Base-by-base conservation (phyloP, 495 filamentous ascomycete species). In the Neurospora cerealis region DNA sequence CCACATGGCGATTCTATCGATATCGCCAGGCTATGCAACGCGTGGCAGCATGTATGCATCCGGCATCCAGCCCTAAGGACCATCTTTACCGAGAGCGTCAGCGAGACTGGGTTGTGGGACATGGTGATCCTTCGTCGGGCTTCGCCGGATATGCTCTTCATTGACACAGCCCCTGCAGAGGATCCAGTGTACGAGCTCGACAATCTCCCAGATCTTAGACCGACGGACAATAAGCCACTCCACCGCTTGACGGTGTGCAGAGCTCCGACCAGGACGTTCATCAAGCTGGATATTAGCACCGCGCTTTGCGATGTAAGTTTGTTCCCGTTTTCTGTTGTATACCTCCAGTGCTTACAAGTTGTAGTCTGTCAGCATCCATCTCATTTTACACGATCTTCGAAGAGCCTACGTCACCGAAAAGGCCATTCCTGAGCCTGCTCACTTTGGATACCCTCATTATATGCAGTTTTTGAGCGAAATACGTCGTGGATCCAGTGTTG, bases 141-240 rank as follows among this genome's bases (percentile, higher is more conserved):
- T 38, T 84, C 83, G 0, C 83, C 84, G 8, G 81, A 78, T 19
- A 86, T 86, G 85, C 79, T 86, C 9, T 86, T 86, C 72, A 82
- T 87, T 38, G 84, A 86, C 54, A 80, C 78, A 8, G 80, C 79
- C 2, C 81, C 79, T 2, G 73, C 81, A 1, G 82, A 84, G 38
- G 81, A 86, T 46, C 79, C 83, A 2, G 81, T 85, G 28, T 77
- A 77, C 70, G 82, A 83, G 62, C 81, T 85, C 46, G 78, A 79
- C 70, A 84, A 81, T 11, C 79, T 86, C 2, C 81, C 83, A 0
- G 80, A 80, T 66, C 69, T 85, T 36, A 72, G 75, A 19, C 72
- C 81, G 4, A 78, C 76, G 4, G 81, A 82, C 69, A 80, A 78
- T 17, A 81, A 81, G 37, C 83, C 84, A 10, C 82, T 82, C 46